phyloP scores from a whole-genome alignment of 441 rosid species.

The Erysimum cheiri region DNA sequence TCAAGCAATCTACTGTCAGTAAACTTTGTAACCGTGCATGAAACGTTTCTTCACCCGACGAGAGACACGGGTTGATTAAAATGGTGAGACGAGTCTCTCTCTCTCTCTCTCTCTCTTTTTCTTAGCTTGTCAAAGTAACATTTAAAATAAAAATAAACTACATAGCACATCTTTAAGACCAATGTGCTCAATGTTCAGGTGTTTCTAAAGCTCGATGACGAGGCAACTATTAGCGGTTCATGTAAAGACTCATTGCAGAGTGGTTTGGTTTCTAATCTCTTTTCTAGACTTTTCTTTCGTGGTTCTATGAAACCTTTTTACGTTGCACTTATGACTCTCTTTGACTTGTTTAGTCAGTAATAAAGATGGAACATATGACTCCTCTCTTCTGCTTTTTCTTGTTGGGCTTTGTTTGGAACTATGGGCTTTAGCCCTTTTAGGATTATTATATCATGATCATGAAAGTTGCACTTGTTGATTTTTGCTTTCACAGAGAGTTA shows the following conservation, averaged over 20 bases:
- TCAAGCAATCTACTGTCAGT: constrained; percentile 86
- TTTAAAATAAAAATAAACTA: constrained; percentile 1
- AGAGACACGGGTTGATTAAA: constrained; percentile 28
- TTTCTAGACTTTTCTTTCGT: constrained; percentile 14
- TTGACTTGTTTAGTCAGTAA: constrained; percentile 30
- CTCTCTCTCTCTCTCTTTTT: neutral
- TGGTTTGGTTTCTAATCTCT: constrained; percentile 34
- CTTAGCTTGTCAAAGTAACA: constrained; percentile 23
- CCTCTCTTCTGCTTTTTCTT: neutral
- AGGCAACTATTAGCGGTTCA: constrained; percentile 21
- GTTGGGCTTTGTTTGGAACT: constrained; percentile 30
- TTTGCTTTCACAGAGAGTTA: neutral
- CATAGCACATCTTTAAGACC: constrained; percentile 1
- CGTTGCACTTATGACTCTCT: constrained; percentile 23
- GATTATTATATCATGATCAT: neutral
- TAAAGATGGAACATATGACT: constrained; percentile 23
- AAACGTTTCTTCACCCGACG: constrained; percentile 21
- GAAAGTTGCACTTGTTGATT: constrained; percentile 12
- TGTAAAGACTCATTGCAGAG: constrained; percentile 38
- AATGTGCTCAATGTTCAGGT: constrained; percentile 27
- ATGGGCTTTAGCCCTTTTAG: constrained; percentile 22
- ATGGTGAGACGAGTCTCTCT: constrained; percentile 29
- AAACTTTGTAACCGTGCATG: constrained; percentile 38
- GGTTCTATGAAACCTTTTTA: constrained; percentile 9
- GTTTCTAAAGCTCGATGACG: constrained; percentile 20